Evolutionary conservation across 768 basidiomycete species (phyloP).

Genomic region (Tricholoma flavovirens): DNA sequence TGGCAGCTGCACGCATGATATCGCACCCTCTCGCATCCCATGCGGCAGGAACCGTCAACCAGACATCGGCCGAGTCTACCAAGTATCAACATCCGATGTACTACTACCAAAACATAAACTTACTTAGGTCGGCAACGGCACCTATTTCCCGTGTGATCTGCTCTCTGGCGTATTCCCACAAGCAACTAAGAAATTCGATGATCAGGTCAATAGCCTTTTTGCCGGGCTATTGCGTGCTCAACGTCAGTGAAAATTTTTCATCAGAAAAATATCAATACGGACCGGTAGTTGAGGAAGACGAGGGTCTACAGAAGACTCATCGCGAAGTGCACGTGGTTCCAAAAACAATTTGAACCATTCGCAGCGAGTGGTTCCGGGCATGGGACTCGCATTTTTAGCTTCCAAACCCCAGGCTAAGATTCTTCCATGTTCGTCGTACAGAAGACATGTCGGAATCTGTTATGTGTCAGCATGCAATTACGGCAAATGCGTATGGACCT

Average conservation of each 20-base stretch:
- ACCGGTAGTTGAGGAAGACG: conserved; percentile 78
- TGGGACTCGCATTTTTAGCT: conserved; percentile 73
- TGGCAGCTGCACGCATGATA: conserved; percentile 82
- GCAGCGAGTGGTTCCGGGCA: conserved; percentile 53
- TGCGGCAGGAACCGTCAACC: conserved; percentile 84
- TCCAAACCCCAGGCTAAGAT: conserved; percentile 84
- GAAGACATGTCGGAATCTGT: conserved; percentile 73
- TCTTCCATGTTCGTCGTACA: conserved; percentile 70
- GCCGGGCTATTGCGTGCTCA: conserved; percentile 44
- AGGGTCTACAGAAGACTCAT: conserved; percentile 64
- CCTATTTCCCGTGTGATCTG: conserved; percentile 87
- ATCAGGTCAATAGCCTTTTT: conserved; percentile 78
- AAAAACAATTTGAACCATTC: conserved; percentile 83
- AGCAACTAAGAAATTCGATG: conserved; percentile 72
- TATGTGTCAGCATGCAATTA: conserved; percentile 4
- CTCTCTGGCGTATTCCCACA: conserved; percentile 85
- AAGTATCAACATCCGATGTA: conserved; percentile 9
- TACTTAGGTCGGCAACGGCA: conserved; percentile 79
- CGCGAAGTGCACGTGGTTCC: conserved; percentile 74
- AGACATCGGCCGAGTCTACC: conserved; percentile 76
- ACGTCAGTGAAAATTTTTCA: conserved; percentile 8
- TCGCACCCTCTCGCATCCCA: conserved; percentile 86
- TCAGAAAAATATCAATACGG: conserved; percentile 23
- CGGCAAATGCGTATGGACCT: conserved; percentile 2
- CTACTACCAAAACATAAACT: conserved; percentile 16